These are phyloP conservation scores for Umbellularia californica DNA, from an alignment of 164 flowering plant genomes.

Conservation along the genomic window DNA sequence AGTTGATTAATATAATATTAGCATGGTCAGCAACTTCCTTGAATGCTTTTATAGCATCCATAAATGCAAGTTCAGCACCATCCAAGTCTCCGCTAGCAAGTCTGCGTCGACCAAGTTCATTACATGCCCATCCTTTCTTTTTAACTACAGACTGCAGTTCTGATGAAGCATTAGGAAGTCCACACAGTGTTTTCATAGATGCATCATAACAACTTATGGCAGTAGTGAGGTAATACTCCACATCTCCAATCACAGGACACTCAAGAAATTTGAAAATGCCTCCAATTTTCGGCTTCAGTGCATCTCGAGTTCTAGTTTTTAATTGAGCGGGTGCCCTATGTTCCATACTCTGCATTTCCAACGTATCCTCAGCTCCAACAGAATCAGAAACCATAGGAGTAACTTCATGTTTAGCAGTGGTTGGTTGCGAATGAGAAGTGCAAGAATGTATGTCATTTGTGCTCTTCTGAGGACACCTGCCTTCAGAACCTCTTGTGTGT, in stretches of 20 bases:
- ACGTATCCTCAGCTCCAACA: slow-evolving; percentile 12
- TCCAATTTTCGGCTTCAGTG: slow-evolving; percentile 47
- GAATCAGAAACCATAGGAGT: slow-evolving; percentile 12
- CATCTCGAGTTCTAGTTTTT: slow-evolving; percentile 22
- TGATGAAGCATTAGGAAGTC: slow-evolving; percentile 36
- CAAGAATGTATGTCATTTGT: slow-evolving; percentile 6
- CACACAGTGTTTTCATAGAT: slow-evolving; percentile 58
- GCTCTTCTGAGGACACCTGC: slow-evolving; percentile 11
- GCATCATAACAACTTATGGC: slow-evolving; percentile 72
- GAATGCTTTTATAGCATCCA: slow-evolving; percentile 78
- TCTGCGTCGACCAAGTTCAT: slow-evolving; percentile 81
- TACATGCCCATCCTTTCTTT: slow-evolving; percentile 95
- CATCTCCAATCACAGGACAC: slow-evolving; percentile 43
- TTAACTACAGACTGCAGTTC: slow-evolving; percentile 59
- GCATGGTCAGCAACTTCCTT: slow-evolving; percentile 69
- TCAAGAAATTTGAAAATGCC: slow-evolving; percentile 77
- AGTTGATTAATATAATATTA: slow-evolving; percentile 74
- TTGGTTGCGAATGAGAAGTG: slow-evolving; percentile 12
- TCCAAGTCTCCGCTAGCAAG: slow-evolving; percentile 55
- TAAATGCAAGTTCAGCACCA: slow-evolving; percentile 80
- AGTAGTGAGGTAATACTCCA: slow-evolving; percentile 48
- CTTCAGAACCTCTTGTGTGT: slow-evolving; percentile 14
- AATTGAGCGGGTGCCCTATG: slow-evolving; percentile 13
- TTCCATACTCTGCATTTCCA: slow-evolving; percentile 13
- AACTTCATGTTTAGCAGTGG: slow-evolving; percentile 10